phyloP scores from a whole-genome alignment of 1,139 yeast genomes.

The Geotrichum carabidarum region DNA sequence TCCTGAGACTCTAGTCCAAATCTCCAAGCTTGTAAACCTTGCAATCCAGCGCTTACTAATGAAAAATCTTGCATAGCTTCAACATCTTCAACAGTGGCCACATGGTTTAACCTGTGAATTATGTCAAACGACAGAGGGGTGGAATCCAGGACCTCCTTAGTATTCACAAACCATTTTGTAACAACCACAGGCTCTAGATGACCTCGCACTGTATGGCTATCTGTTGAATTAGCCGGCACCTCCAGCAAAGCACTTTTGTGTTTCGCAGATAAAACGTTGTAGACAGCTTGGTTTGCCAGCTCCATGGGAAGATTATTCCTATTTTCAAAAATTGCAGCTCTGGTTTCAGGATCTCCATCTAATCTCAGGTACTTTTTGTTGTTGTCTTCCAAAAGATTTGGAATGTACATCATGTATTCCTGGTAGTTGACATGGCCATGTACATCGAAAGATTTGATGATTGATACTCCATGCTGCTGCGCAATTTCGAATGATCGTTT shows the following conservation, averaged over 20 bases:
- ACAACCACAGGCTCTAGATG: conserved; percentile 12
- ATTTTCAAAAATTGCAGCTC: neutral
- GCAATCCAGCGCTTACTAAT: neutral
- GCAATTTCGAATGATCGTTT: neutral
- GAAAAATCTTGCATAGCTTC: neutral
- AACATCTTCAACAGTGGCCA: neutral
- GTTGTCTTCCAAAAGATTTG: neutral
- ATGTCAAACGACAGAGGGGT: neutral
- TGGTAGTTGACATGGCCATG: conserved; percentile 8
- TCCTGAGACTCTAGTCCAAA: neutral
- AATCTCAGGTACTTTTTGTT: neutral
- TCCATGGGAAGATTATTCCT: conserved; percentile 7
- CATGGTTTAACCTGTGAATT: neutral
- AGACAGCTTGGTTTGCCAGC: conserved; percentile 14
- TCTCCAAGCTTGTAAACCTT: neutral
- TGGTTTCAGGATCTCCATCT: conserved; percentile 5
- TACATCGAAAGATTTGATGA: conserved; percentile 1
- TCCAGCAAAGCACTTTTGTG: neutral
- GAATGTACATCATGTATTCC: neutral
- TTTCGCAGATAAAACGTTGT: neutral
- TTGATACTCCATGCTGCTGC: neutral
- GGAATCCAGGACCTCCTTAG: neutral
- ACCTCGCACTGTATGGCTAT: conserved; percentile 9
- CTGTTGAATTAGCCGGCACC: no score
- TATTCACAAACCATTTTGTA: conserved; percentile 4